Conservation (phyloP, 192 early-diverging fungal species). For the Spinellus fusiger region DNA sequence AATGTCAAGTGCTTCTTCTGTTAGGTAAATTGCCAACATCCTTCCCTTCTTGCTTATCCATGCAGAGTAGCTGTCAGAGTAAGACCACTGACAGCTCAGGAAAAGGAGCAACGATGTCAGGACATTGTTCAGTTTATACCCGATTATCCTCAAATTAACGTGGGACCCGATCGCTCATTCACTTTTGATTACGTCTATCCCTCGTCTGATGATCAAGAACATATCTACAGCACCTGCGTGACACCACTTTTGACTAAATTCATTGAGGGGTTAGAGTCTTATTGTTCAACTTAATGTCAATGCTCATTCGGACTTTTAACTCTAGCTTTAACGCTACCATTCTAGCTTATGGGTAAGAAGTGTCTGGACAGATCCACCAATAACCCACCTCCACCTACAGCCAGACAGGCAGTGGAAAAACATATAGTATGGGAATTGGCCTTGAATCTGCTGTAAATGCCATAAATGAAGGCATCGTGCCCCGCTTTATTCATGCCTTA, state of each 20-base stretch:
- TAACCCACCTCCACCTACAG: too few species aligned
- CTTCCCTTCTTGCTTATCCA: background rate
- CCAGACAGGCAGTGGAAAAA: slow-evolving; percentile 93
- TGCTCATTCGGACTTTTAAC: background rate
- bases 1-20: slow-evolving; percentile 7
- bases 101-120: slow-evolving; percentile 50
- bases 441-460: background rate
- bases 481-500: slow-evolving; percentile 57
- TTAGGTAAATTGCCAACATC: slow-evolving; percentile 4
- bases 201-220: slow-evolving; percentile 41
- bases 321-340: slow-evolving; percentile 87
- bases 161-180: slow-evolving; percentile 57
- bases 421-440: slow-evolving; percentile 90
- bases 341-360: too few species aligned
- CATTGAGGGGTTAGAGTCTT: slow-evolving; percentile 56
- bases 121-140: slow-evolving; percentile 51
- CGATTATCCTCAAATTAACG: slow-evolving; percentile 47
- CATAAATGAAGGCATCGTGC: slow-evolving; percentile 50
- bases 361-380: too few species aligned
- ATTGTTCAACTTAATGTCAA: background rate
- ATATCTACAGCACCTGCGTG: slow-evolving; percentile 54
- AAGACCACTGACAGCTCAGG: slow-evolving; percentile 69
- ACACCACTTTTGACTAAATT: slow-evolving; percentile 59
- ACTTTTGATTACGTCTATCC: slow-evolving; percentile 70
- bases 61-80: slow-evolving; percentile 72